Evolutionary conservation across 176 grass and related monocot genomes (phyloP).

Genomic region (Raddia distichophylla): DNA sequence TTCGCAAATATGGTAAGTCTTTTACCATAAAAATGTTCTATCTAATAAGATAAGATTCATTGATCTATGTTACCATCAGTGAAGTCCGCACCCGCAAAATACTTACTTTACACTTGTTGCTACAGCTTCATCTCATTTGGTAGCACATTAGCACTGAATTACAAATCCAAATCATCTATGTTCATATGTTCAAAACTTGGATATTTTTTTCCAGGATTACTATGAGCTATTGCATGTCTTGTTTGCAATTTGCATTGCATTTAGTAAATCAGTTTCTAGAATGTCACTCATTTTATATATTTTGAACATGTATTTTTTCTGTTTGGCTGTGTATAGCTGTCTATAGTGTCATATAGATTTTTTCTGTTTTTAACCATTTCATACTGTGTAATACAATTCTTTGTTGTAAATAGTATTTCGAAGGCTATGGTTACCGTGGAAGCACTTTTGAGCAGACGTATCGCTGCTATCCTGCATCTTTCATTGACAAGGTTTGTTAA

Average conservation of each 20-base stretch:
- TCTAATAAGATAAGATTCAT: too few relatives aligned
- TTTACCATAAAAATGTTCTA: constrained; percentile 22
- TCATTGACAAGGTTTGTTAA: constrained; percentile 90
- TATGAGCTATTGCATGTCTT: too few relatives aligned
- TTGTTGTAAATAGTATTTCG: constrained; percentile 65
- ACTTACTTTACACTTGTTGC: constrained; percentile 10
- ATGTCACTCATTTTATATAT: too few relatives aligned
- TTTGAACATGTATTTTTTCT: too few relatives aligned
- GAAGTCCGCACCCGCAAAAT: neutral
- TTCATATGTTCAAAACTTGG: too few relatives aligned
- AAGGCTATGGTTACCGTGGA: constrained; percentile 83
- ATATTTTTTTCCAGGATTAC: too few relatives aligned
- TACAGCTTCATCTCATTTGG: neutral
- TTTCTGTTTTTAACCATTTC: neutral
- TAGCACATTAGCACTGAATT: neutral
- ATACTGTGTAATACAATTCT: constrained; percentile 30
- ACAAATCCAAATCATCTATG: neutral
- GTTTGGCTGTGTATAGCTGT: neutral
- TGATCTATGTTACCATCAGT: neutral
- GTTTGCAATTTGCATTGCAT: too few relatives aligned
- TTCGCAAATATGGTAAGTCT: constrained; percentile 47
- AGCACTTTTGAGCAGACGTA: constrained; percentile 95
- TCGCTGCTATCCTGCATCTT: constrained; percentile 91
- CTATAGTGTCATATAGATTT: neutral
- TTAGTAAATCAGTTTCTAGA: too few relatives aligned